Conservation (phyloP, 78 protist species). For the Thecamonas trahens region DNA sequence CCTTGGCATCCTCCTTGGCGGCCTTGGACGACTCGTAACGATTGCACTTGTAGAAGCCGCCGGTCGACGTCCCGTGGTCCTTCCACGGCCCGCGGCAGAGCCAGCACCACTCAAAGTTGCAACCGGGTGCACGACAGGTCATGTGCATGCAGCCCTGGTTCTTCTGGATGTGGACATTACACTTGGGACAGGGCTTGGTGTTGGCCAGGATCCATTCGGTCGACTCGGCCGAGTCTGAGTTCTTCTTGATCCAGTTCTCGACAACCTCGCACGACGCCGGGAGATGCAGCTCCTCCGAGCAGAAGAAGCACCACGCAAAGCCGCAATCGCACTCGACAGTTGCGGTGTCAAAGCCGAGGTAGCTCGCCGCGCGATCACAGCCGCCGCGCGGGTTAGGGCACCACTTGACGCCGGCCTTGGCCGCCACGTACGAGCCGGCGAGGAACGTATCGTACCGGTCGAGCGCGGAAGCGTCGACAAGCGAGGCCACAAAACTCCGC, state of each 20-base stretch:
- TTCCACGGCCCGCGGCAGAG: constrained; percentile 68
- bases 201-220: constrained; percentile 71
- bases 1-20: constrained; percentile 66
- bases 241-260: too few species aligned
- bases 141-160: constrained; percentile 78
- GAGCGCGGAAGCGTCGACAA: not conserved
- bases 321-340: not conserved
- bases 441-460: not conserved
- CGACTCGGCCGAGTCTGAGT: constrained; percentile 63
- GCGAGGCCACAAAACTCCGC: too few species aligned
- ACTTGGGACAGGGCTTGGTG: constrained; percentile 41
- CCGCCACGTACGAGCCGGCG: not conserved
- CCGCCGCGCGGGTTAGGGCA: not conserved
- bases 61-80: constrained; percentile 65
- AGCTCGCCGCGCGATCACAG: not conserved
- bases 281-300: too few species aligned
- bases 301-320: not conserved
- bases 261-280: too few species aligned
- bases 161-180: constrained; percentile 24
- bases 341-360: constrained; percentile 37
- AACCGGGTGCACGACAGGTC: constrained; percentile 51
- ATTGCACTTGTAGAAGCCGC: constrained; percentile 69
- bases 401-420: not conserved
- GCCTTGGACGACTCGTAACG: constrained; percentile 55
- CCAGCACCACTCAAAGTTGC: constrained; percentile 48